phyloP scores from a whole-genome alignment of 441 rosid genomes.

The Syzygium syzygioides region DNA sequence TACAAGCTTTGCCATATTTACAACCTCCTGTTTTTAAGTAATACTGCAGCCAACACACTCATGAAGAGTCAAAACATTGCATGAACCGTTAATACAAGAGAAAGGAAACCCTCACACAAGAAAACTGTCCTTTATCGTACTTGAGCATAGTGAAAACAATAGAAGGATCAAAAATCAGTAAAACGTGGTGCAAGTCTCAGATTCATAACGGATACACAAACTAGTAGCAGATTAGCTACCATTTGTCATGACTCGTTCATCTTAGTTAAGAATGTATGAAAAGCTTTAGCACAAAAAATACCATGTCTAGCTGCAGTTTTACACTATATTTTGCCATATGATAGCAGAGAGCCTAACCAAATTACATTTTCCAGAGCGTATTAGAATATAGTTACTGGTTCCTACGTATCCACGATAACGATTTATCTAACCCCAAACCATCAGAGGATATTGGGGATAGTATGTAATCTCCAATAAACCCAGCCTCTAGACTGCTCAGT shows the following conservation, averaged over 20 bases:
- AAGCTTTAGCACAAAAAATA: background rate
- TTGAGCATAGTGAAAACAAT: background rate
- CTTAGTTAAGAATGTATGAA: background rate
- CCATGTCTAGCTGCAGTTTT: background rate
- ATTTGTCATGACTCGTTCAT: background rate
- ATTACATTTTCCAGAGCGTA: background rate
- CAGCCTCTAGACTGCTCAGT: background rate
- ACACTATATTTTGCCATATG: background rate
- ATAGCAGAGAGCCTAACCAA: background rate
- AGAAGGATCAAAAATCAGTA: background rate
- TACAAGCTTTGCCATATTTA: conserved; percentile 85
- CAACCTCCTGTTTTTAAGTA: conserved; percentile 91
- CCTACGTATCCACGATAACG: background rate
- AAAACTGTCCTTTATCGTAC: background rate
- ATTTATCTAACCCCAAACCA: background rate
- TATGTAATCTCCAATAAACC: background rate
- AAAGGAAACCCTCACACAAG: conserved; percentile 1
- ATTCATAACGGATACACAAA: background rate
- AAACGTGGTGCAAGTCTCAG: background rate
- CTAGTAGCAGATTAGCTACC: background rate
- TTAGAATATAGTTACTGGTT: background rate
- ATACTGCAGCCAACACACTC: conserved; percentile 52
- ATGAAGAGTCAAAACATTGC: background rate
- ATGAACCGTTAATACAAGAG: background rate
- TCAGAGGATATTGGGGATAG: background rate